A percentile compares a stretch with the other conserved stretches of the same genome.
Evolutionary conservation across 345 rosid species (phyloP).

Genomic region (Raphanus raphanistrum): DNA sequence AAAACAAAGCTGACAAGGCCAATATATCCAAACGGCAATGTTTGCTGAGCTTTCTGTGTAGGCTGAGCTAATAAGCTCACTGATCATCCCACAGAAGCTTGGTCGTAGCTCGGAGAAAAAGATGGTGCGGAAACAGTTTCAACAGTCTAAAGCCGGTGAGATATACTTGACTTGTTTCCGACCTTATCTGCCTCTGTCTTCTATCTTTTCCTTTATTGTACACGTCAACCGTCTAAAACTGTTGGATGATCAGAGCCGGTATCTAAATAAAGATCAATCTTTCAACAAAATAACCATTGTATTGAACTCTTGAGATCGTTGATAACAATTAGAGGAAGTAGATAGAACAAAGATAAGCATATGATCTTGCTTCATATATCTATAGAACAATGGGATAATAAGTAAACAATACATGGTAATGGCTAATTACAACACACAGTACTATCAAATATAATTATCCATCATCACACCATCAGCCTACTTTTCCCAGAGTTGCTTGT

Average conservation of each 20-base stretch:
- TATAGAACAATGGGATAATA: conserved; percentile 30
- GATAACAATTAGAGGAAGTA: background rate
- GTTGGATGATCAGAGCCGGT: background rate
- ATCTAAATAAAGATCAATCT: background rate
- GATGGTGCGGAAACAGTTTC: conserved; percentile 65
- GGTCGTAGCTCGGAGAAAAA: conserved; percentile 25
- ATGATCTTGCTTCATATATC: conserved; percentile 29
- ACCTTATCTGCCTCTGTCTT: too few species aligned
- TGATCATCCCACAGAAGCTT: conserved; percentile 19
- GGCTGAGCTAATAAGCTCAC: conserved; percentile 1
- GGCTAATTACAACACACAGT: conserved; percentile 34
- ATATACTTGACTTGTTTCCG: too few species aligned
- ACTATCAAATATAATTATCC: background rate
- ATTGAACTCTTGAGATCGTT: background rate
- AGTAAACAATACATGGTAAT: conserved; percentile 30
- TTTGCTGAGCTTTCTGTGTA: background rate
- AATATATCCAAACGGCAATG: background rate
- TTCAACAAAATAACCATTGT: background rate
- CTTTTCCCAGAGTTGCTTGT: conserved; percentile 63
- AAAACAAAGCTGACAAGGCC: background rate
- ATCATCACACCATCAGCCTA: conserved; percentile 40
- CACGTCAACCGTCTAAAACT: too few species aligned
- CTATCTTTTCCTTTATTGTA: too few species aligned
- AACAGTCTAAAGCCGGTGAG: conserved; percentile 58
- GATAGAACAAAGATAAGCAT: conserved; percentile 2